A percentile compares a stretch with the other conserved stretches of the same genome.
Evolutionary conservation across 139 green algal genomes (phyloP).

Genomic region (Volvox africanus): DNA sequence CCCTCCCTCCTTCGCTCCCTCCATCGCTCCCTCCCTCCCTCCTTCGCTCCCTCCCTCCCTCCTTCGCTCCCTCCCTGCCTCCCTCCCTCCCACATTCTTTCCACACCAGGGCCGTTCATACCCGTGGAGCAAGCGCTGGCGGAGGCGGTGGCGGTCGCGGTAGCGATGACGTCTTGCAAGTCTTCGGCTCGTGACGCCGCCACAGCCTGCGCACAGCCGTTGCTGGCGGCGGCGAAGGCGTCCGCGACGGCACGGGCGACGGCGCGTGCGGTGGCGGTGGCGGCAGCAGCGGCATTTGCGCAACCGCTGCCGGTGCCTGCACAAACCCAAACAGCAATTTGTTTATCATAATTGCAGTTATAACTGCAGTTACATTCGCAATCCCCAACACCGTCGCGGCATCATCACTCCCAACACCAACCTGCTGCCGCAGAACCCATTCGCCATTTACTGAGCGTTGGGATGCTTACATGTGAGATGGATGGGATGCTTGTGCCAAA

Average conservation of each 20-base stretch:
- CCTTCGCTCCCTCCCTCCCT: not conserved
- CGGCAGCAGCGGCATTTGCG: constrained; percentile 43
- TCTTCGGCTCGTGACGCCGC: not conserved
- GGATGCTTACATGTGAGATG: not conserved
- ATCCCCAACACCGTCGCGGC: too few species aligned
- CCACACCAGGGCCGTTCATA: not conserved
- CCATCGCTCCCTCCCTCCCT: not conserved
- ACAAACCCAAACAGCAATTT: not conserved
- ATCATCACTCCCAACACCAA: not conserved
- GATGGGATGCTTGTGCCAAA: not conserved
- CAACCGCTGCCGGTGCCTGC: constrained; percentile 36
- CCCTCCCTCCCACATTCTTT: not conserved
- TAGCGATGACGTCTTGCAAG: constrained; percentile 40
- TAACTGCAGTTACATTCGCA: not conserved
- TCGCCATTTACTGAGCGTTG: not conserved
- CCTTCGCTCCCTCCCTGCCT: not conserved
- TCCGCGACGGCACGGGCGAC: constrained; percentile 29
- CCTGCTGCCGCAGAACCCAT: not conserved
- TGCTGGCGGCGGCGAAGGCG: constrained; percentile 41
- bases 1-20: not conserved
- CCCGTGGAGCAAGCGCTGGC: constrained; percentile 45
- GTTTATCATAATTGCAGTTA: not conserved
- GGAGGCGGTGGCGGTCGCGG: constrained; percentile 37
- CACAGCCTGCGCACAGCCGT: constrained; percentile 28
- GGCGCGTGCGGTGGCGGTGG: constrained; percentile 33